A percentile compares a stretch with the other conserved stretches of the same genome.
These are phyloP conservation scores for Rhynchosporium agropyri DNA, from an alignment of 2,329 filamentous ascomycete genomes.

Conservation along the genomic window DNA sequence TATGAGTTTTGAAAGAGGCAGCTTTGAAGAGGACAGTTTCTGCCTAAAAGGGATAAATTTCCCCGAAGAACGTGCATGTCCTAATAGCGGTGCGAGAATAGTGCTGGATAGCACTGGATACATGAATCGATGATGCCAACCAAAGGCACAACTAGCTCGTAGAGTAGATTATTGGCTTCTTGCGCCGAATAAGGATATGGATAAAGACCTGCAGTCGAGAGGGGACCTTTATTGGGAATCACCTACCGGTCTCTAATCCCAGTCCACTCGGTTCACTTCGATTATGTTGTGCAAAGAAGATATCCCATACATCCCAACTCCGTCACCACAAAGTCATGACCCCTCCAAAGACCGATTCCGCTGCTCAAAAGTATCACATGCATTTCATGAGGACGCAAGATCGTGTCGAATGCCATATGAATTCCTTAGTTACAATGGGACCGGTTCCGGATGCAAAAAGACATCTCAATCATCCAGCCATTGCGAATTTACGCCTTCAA, in stretches of 20 bases:
- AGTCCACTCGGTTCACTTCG: background rate
- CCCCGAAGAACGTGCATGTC: too few relatives aligned
- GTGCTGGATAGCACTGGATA: too few relatives aligned
- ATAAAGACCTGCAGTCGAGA: too few relatives aligned
- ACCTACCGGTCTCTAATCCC: too few relatives aligned
- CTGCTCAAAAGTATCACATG: constrained; percentile 4
- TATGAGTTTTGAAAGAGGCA: background rate
- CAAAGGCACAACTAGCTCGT: too few relatives aligned
- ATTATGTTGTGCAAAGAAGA: background rate
- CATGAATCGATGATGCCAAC: too few relatives aligned
- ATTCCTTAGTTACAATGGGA: constrained; percentile 41
- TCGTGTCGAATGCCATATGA: constrained; percentile 35
- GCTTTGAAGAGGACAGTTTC: background rate
- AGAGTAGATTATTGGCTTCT: too few relatives aligned
- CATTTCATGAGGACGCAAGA: constrained; percentile 3
- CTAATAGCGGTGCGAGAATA: too few relatives aligned
- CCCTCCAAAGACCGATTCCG: background rate
- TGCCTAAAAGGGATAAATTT: too few relatives aligned
- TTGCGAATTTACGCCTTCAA: constrained; percentile 40
- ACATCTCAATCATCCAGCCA: constrained; percentile 37
- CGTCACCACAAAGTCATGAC: background rate
- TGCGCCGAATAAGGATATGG: too few relatives aligned
- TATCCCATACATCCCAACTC: background rate
- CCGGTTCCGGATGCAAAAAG: constrained; percentile 30
- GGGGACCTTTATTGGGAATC: too few relatives aligned